Evolutionary conservation across 257 asterid species (phyloP).

Genomic region (Solanum habrochaites): DNA sequence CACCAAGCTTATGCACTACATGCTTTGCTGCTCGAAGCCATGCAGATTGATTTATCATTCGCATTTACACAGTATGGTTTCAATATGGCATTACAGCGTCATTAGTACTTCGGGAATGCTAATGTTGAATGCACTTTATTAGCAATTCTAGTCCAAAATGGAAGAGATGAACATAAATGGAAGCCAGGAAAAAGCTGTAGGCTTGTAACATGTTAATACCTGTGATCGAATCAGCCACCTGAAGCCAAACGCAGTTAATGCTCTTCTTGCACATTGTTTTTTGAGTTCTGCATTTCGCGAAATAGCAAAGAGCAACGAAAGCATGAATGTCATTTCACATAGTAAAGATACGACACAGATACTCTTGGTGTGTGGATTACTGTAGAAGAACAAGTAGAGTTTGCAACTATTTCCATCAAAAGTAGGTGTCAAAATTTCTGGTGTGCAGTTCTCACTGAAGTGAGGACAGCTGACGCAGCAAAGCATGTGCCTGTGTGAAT

Average conservation of each 20-base stretch:
- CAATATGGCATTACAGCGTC: constrained; percentile 90
- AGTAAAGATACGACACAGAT: not conserved
- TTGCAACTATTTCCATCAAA: constrained; percentile 85
- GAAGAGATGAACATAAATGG: not conserved
- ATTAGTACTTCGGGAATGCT: constrained; percentile 78
- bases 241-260: constrained; percentile 94
- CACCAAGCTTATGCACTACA: constrained; percentile 96
- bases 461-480: constrained; percentile 95
- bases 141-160: not conserved
- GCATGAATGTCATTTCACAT: not conserved
- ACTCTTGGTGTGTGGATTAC: constrained; percentile 15
- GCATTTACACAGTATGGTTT: constrained; percentile 83
- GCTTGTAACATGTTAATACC: constrained; percentile 30
- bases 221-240: constrained; percentile 95
- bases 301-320: not conserved
- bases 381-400: constrained; percentile 72
- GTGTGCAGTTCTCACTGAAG: constrained; percentile 92
- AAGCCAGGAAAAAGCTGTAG: not conserved
- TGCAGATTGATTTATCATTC: constrained; percentile 80
- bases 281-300: constrained; percentile 53
- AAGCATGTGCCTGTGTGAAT: constrained; percentile 86
- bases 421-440: constrained; percentile 74
- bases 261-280: constrained; percentile 97
- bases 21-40: constrained; percentile 99
- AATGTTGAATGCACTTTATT: constrained; percentile 26